Evolutionary conservation across 306 rosid genomes (phyloP), one percentile per base, ranked within the genome.

Genomic region (Oxytropis ochrocephala): DNA sequence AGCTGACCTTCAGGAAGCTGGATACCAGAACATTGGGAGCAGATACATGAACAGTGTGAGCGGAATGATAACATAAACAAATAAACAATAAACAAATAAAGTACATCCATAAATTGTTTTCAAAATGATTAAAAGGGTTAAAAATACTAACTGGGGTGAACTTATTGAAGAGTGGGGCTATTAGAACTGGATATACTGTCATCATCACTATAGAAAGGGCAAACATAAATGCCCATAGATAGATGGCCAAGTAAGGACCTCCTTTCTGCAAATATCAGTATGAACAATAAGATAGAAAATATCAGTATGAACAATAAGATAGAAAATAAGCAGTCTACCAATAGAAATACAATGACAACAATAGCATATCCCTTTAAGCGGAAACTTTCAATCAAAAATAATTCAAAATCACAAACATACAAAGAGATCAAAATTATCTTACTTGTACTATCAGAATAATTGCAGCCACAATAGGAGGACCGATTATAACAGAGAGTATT

Each of bases 131-230:
- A n/a, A 62, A 48, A 24, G 29, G 29, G 53, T 27, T 30, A 7
- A 17, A 61, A 51, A 61, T 84, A 81, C 96, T 87, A 75, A 92
- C 97, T 36, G 95, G 88, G 39, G 96, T 89, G 77, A 92, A 92
- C 85, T 89, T 92, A 74, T 92, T 92, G 76, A 92, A 92, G 58
- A 92, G 92, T 53, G 97, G 97, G 47, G 97, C 97, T 73, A 92
- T 89, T 13, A 92, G 87, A 76, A 92, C 73, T 32, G 97, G 97
- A 80, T 85, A 92, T 49, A 92, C 11, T 10, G 97, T 87, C 97
- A 92, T 89, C 95, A 92, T 89, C 81, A 92, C 92, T 58, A 92
- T 64, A 52, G 97, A 89, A 73, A 92, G 87, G 50, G 81, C 86
- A 64, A 92, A 89, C 80, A 88, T 92, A 79, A 92, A 92, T 0